Evolutionary conservation across 495 filamentous ascomycete genomes (phyloP).

Genomic region (Neurospora sp.): DNA sequence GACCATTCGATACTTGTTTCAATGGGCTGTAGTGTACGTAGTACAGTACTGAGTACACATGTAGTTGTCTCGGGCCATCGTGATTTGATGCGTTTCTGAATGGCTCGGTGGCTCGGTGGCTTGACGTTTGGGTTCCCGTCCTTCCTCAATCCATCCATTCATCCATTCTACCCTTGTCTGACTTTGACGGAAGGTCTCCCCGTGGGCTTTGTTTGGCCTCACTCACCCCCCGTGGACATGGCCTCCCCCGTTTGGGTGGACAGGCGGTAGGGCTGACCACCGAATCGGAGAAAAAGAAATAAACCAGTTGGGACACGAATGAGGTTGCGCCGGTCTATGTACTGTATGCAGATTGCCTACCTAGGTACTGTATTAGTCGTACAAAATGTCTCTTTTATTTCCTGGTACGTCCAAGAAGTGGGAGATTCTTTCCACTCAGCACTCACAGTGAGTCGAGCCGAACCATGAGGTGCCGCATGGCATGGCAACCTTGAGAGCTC

Average conservation of each 20-base stretch:
- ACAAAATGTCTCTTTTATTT: background rate
- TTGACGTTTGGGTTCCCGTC: background rate
- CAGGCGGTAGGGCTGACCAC: background rate
- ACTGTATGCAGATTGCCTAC: background rate
- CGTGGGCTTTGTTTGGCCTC: background rate
- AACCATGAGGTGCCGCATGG: background rate
- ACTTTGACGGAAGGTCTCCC: background rate
- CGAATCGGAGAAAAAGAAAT: background rate
- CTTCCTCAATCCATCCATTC: background rate
- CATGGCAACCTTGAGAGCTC: background rate
- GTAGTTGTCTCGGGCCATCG: background rate
- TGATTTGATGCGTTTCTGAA: background rate
- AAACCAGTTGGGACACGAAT: background rate
- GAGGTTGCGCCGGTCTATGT: background rate
- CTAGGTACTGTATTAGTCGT: background rate
- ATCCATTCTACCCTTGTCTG: background rate
- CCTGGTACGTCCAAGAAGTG: background rate
- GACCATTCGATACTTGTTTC: background rate
- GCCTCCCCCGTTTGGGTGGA: background rate
- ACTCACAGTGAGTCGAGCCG: background rate
- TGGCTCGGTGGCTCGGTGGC: background rate
- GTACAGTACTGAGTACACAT: background rate
- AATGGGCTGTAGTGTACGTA: background rate
- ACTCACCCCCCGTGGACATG: background rate
- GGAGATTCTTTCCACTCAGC: background rate